Conservation (phyloP, 495 filamentous ascomycete species). For the Aspergillus carlsbadensis region DNA sequence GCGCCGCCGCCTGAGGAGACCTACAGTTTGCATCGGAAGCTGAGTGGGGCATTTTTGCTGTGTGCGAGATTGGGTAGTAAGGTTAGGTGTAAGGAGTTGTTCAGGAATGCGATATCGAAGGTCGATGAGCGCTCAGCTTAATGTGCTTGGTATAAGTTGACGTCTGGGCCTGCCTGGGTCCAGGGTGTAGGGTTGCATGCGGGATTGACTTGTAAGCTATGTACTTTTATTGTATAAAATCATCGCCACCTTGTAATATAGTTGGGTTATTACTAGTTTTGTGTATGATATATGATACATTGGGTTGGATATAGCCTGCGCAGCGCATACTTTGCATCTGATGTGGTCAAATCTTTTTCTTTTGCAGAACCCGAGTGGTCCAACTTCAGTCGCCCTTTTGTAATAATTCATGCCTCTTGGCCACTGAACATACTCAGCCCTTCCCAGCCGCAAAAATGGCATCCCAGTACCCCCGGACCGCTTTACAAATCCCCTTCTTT, state of each 20-base stretch:
- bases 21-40: slow-evolving; percentile 90
- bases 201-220: neutral
- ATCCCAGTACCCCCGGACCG: slow-evolving; percentile 28
- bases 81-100: slow-evolving; percentile 79
- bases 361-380: no score
- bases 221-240: slow-evolving; percentile 7
- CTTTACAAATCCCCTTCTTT: slow-evolving; percentile 29
- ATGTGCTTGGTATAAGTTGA: no score
- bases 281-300: neutral
- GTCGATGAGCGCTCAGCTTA: slow-evolving; percentile 16
- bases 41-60: slow-evolving; percentile 93
- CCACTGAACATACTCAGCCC: neutral
- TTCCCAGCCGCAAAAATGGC: slow-evolving; percentile 21
- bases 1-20: slow-evolving; percentile 96
- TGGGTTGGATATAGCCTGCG: neutral
- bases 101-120: slow-evolving; percentile 62
- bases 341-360: no score
- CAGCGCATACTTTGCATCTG: no score
- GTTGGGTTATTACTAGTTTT: neutral
- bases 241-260: neutral
- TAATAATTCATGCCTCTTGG: neutral
- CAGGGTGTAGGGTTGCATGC: neutral
- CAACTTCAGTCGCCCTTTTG: no score
- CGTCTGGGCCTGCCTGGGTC: no score
- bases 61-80: slow-evolving; percentile 83